Evolutionary conservation across 345 rosid genomes (phyloP).

Genomic region (Theobroma cacao): DNA sequence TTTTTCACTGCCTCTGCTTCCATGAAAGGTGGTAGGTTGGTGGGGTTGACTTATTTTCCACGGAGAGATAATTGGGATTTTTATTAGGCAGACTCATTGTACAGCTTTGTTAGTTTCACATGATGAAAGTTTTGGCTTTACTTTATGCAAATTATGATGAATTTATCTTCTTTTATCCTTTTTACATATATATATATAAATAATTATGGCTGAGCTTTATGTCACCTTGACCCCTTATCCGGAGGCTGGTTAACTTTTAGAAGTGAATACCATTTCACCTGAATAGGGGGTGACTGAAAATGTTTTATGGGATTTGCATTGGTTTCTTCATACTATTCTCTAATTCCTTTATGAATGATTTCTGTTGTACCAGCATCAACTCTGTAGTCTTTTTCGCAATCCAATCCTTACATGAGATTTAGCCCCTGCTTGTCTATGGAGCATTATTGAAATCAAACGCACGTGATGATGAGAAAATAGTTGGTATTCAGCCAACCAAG

Average conservation of each 20-base stretch:
- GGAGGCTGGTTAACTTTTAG: slow-evolving; percentile 8
- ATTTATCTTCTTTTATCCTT: slow-evolving; percentile 3
- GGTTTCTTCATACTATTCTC: not conserved
- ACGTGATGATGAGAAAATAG: not conserved
- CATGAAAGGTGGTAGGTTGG: slow-evolving; percentile 82
- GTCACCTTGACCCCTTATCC: slow-evolving; percentile 23
- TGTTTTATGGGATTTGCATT: not conserved
- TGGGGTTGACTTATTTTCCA: slow-evolving; percentile 73
- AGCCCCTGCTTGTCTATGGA: not conserved
- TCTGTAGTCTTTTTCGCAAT: not conserved
- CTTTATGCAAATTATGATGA: slow-evolving; percentile 14
- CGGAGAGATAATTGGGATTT: slow-evolving; percentile 18
- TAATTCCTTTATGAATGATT: not conserved
- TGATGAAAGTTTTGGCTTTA: slow-evolving; percentile 18
- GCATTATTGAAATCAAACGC: not conserved
- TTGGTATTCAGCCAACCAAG: not conserved
- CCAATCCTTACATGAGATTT: slow-evolving; percentile 5
- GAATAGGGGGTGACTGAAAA: slow-evolving; percentile 12
- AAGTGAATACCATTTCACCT: not conserved
- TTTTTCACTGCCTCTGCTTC: slow-evolving; percentile 22
- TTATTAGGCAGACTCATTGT: slow-evolving; percentile 16
- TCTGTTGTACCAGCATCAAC: not conserved
- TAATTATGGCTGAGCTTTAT: slow-evolving; percentile 1
- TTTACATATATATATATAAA: not conserved
- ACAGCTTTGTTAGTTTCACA: slow-evolving; percentile 22